Base-by-base conservation (phyloP, 257 asterid genomes). In the Capsicum rhomboideum region DNA sequence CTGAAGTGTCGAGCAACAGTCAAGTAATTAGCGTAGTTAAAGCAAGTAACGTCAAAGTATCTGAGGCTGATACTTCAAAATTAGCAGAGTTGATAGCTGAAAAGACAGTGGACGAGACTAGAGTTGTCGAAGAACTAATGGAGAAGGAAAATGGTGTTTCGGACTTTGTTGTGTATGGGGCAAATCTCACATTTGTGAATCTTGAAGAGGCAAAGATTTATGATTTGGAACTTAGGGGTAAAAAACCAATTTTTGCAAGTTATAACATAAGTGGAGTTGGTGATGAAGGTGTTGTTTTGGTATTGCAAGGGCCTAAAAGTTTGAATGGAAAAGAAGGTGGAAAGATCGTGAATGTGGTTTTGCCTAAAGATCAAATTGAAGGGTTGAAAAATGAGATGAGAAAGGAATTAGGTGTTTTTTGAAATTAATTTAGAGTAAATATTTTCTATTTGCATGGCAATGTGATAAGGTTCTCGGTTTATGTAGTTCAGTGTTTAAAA, bases 261-360 rank as follows among this genome's bases (percentile, higher is more conserved):
- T 42, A 85, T 63, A 85, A 88, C 81, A 58, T 93, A 16, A 84
- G 80, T 28, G 98, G 97, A 31, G 92, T 90, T 34, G 97, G 97
- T 0, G 97, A 93, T 28, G 90, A 83, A 52, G 97, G 98, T 53
- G 91, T 86, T 4, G 88, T 93, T 56, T 78, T 93, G 86, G 98
- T 92, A 84, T 89, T 87, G 7, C 88, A 86, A 0, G 83, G 87
- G 64, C 82, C 68, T 46, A 71, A 53, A 42, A 28, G 17, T 53
- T 78, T 13, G 20, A 79, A 67, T 78, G 91, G 86, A 10, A 31
- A 58, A 58, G 79, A 75, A 78, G 88, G 84, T 74, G 95, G 93
- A 56, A 90, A 85, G 64, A 79, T 75, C 26, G 92, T 92, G 78
- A 92, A 88, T 86, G 85, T 90, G 78, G 66, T 82, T 69, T 84